phyloP scores from a whole-genome alignment of 2,329 filamentous ascomycete genomes.

The Drechslera avenae region DNA sequence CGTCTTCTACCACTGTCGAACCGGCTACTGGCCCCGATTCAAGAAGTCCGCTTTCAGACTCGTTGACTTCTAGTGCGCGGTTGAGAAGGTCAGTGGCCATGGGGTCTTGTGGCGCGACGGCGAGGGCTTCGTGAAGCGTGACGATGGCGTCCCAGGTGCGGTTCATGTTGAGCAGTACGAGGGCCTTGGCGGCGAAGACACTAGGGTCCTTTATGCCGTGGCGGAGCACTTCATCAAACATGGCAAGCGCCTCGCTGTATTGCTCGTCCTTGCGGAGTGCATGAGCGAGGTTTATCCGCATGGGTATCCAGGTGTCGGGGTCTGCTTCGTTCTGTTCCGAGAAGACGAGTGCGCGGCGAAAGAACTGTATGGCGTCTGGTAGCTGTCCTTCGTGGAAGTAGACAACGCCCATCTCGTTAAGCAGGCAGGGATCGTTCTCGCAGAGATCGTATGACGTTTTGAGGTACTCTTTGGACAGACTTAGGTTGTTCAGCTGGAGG shows the following conservation, averaged over 20 bases:
- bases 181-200: constrained; percentile 80
- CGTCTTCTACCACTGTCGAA: constrained; percentile 5
- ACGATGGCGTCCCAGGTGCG: constrained; percentile 77
- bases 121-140: constrained; percentile 82
- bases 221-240: constrained; percentile 87
- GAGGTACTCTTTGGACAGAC: constrained; percentile 90
- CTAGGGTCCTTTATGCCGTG: constrained; percentile 78
- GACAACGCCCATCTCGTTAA: constrained; percentile 97
- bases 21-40: background rate
- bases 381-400: constrained; percentile 88
- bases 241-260: constrained; percentile 71
- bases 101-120: constrained; percentile 77
- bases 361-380: constrained; percentile 75
- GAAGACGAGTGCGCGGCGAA: constrained; percentile 76
- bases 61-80: constrained; percentile 63
- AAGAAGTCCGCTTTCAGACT: constrained; percentile 24
- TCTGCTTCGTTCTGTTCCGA: constrained; percentile 83
- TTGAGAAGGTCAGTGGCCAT: constrained; percentile 79
- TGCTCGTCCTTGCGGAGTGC: constrained; percentile 75
- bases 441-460: constrained; percentile 85
- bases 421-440: constrained; percentile 81
- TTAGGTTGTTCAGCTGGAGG: constrained; percentile 92
- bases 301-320: constrained; percentile 79
- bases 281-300: constrained; percentile 87
- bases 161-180: constrained; percentile 80